Percentiles rank a stretch among this genome's conserved stretches.
Evolutionary conservation across 2,329 filamentous ascomycete genomes (phyloP).

Genomic region (Ampelomyces quisqualis): DNA sequence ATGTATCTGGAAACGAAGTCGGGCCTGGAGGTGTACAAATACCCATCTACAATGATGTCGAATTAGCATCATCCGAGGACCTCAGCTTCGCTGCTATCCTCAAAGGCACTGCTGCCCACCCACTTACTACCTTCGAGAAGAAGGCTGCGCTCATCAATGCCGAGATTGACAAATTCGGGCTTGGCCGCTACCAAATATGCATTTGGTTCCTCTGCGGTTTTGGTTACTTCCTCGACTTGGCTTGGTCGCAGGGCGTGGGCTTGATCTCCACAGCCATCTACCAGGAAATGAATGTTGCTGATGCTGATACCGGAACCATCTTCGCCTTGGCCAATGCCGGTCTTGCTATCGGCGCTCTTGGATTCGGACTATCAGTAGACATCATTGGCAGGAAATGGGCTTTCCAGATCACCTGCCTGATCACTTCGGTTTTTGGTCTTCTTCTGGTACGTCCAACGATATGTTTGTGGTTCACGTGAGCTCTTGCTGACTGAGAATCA

Average conservation of each 20-base stretch:
- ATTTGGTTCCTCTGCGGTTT: slow-evolving; percentile 38
- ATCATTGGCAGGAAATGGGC: slow-evolving; percentile 34
- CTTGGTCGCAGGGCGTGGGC: slow-evolving; percentile 35
- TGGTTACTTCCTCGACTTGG: slow-evolving; percentile 35
- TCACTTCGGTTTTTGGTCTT: slow-evolving; percentile 30
- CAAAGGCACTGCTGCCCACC: slow-evolving; percentile 28
- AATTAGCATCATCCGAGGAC: slow-evolving; percentile 23
- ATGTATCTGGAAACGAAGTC: slow-evolving; percentile 6
- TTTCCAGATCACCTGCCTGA: slow-evolving; percentile 31
- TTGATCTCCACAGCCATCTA: slow-evolving; percentile 30
- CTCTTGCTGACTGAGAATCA: slow-evolving; percentile 9
- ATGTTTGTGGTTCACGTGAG: background rate
- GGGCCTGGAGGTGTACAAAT: slow-evolving; percentile 17
- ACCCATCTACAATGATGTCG: slow-evolving; percentile 32
- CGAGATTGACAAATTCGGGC: slow-evolving; percentile 34
- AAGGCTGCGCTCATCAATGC: slow-evolving; percentile 36
- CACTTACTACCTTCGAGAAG: slow-evolving; percentile 32
- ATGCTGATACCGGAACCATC: slow-evolving; percentile 24
- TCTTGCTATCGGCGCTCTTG: slow-evolving; percentile 29
- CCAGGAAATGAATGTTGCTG: slow-evolving; percentile 32
- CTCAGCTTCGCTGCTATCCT: slow-evolving; percentile 30
- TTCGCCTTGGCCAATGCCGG: slow-evolving; percentile 34
- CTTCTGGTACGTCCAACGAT: slow-evolving; percentile 16
- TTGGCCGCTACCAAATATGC: slow-evolving; percentile 33
- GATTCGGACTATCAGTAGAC: slow-evolving; percentile 30